These are phyloP conservation scores for Thymus mandschuricus DNA, from an alignment of 257 asterid genomes.

Conservation along the genomic window DNA sequence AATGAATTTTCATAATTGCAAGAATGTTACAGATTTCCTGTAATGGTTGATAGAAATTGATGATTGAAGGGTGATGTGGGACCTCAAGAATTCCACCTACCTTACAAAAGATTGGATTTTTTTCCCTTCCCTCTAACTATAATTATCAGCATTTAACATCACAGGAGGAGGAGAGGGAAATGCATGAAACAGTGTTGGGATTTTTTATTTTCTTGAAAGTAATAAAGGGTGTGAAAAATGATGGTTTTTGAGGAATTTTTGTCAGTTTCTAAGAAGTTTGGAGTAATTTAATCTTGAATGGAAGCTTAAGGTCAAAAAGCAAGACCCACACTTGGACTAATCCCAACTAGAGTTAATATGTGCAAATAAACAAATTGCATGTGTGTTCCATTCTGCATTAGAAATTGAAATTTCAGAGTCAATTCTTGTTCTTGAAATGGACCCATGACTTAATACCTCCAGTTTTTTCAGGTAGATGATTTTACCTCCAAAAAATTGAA, in stretches of 20 bases:
- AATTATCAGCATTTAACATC: too few relatives aligned
- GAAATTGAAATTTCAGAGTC: background rate
- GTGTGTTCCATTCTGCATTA: background rate
- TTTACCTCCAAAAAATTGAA: too few relatives aligned
- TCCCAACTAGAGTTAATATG: background rate
- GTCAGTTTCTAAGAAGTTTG: conserved; percentile 1
- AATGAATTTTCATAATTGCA: conserved; percentile 22
- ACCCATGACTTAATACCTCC: background rate
- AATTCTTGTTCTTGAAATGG: background rate
- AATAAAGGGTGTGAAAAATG: conserved; percentile 1
- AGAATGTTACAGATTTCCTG: background rate
- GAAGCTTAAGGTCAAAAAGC: conserved; percentile 26
- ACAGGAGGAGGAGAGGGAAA: too few relatives aligned
- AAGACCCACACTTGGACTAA: conserved; percentile 1
- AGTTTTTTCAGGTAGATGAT: background rate
- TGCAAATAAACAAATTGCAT: background rate
- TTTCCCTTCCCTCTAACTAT: too few relatives aligned
- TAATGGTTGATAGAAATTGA: background rate
- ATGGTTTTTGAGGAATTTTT: background rate
- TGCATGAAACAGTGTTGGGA: background rate
- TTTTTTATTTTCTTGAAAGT: background rate
- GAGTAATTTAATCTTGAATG: conserved; percentile 7
- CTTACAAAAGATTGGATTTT: too few relatives aligned
- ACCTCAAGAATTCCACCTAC: conserved; percentile 1
- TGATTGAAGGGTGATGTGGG: background rate